Conservation (phyloP, 2,329 filamentous ascomycete species). For the Onygenales sp. region DNA sequence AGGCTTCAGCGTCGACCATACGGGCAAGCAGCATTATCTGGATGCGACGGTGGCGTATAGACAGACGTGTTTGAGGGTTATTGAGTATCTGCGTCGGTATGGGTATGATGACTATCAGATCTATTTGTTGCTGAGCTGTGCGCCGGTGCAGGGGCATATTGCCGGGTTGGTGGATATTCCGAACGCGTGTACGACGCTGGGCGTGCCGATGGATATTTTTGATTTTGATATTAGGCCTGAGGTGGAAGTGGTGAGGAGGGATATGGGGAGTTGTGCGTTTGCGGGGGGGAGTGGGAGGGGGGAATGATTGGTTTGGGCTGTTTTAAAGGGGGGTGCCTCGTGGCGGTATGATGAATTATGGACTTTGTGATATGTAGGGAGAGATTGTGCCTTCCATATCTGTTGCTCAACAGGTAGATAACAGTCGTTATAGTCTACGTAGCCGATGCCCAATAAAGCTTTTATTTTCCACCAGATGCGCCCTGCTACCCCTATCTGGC, state of each 20-base stretch:
- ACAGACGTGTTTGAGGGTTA: conserved; percentile 66
- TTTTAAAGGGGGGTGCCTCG: too few relatives aligned
- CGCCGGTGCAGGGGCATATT: conserved; percentile 78
- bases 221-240: conserved; percentile 80
- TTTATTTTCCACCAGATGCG: too few relatives aligned
- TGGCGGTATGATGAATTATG: too few relatives aligned
- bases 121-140: conserved; percentile 76
- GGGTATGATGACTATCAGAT: conserved; percentile 66
- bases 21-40: conserved; percentile 82
- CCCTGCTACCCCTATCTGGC: too few relatives aligned
- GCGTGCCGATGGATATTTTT: conserved; percentile 87
- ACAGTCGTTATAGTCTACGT: too few relatives aligned
- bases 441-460: too few relatives aligned
- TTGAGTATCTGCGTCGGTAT: conserved; percentile 70
- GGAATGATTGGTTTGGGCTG: neutral
- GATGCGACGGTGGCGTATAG: conserved; percentile 81
- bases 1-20: conserved; percentile 80
- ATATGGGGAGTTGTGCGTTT: conserved; percentile 46
- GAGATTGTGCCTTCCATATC: too few relatives aligned
- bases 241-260: conserved; percentile 48
- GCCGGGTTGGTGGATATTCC: conserved; percentile 87
- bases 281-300: neutral
- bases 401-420: too few relatives aligned
- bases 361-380: too few relatives aligned
- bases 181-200: conserved; percentile 82